Base-by-base conservation (phyloP, 306 rosid genomes). In the Canavalia ensiformis region DNA sequence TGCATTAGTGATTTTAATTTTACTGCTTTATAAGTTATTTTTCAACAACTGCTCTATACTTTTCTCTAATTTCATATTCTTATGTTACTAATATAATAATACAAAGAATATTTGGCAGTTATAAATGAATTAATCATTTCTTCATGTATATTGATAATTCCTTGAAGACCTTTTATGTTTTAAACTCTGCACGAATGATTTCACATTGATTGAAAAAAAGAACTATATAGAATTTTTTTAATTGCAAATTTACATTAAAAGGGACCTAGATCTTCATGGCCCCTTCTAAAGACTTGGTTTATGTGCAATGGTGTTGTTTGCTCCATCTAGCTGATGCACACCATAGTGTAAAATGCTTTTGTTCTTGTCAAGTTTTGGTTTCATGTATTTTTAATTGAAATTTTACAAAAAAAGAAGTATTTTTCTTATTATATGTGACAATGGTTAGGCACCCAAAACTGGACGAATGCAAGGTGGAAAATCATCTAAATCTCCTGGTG, bases 361-460 rank as follows among this genome's bases (percentile, higher is more conserved):
- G 7, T 65, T 65, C 6, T 10, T 9, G 2, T 68, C 58, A 4
- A 46, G 62, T 51, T 57, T 79, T 69, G 34, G 55, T 69, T 50
- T 63, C 56, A 39, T 42, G 25, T 28, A 13, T 78, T 52, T 37
- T 44, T 12, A 41, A 69, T 45, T 34, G 52, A 58, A 58, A 13
- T 12, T 59, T 42, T 45, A 44, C 45, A 13, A 41, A 44, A 52
- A 31, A 42, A 47, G 7, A 74, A 55, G 30, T 13, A 41, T 1
- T 31, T 47, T 47, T 69, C 73, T 80, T 60, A 41, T 80, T 55
- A 29, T 49, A 62, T 49, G 8, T 29, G 35, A 46, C 50, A 49
- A 69, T 86, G 68, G 49, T 51, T 74, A 94, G 98, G 98, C 97
- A 57, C 98, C 98, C 46, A 94, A 94, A 89, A 72, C 90, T 55